Evolutionary conservation across 2,329 filamentous ascomycete species (phyloP).

Genomic region (Paraphaeosphaeria sporulosa): DNA sequence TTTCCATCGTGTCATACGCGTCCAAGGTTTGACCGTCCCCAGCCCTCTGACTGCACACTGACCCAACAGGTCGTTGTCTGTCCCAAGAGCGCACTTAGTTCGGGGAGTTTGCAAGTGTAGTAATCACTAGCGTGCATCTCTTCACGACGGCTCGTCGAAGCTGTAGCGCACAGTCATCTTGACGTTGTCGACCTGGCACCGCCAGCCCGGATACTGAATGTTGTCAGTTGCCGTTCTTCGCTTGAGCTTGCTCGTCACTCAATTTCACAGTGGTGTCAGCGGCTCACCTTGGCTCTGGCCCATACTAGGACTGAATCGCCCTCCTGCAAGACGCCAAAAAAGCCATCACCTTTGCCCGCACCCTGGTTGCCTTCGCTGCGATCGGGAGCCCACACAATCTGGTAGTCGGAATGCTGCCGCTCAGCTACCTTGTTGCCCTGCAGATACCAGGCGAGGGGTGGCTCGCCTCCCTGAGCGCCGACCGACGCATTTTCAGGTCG

Average conservation of each 20-base stretch:
- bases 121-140: neutral
- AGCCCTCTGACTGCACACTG: slow-evolving; percentile 4
- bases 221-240: slow-evolving; percentile 13
- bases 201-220: slow-evolving; percentile 39
- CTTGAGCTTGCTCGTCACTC: neutral
- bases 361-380: slow-evolving; percentile 30
- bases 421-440: slow-evolving; percentile 41
- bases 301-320: slow-evolving; percentile 41
- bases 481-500: slow-evolving; percentile 26
- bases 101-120: neutral
- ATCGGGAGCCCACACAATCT: slow-evolving; percentile 29
- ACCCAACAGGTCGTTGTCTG: slow-evolving; percentile 3
- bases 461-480: slow-evolving; percentile 35
- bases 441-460: slow-evolving; percentile 39
- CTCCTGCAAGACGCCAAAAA: slow-evolving; percentile 32
- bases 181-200: slow-evolving; percentile 32
- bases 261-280: neutral
- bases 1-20: slow-evolving; percentile 17
- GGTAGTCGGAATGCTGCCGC: slow-evolving; percentile 18
- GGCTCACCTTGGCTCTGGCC: slow-evolving; percentile 43
- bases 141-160: slow-evolving; percentile 15
- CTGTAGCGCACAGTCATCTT: slow-evolving; percentile 31
- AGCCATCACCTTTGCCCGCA: slow-evolving; percentile 35
- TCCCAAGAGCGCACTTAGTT: neutral
- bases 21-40: slow-evolving; percentile 4